phyloP scores from a whole-genome alignment of 2,329 filamentous ascomycete species.

The Paraconiothyrium brasiliense region DNA sequence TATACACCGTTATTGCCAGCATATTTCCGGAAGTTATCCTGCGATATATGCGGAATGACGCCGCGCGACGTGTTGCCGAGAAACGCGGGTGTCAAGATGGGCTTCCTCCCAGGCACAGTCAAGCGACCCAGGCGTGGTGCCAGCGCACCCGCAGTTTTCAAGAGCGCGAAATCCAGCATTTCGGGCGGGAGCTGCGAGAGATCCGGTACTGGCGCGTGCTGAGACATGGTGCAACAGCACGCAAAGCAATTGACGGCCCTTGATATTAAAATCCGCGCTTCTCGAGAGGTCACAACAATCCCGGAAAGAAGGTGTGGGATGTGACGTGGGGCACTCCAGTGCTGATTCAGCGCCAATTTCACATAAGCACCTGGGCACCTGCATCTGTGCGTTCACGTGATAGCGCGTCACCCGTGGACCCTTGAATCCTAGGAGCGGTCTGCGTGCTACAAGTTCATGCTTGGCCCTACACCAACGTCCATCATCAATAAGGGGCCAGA shows the following conservation, averaged over 20 bases:
- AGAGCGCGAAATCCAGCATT: constrained; percentile 57
- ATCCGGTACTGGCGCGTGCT: constrained; percentile 18
- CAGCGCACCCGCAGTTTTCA: constrained; percentile 48
- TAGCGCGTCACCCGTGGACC: not conserved
- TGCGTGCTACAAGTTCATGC: too few relatives aligned
- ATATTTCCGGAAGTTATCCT: constrained; percentile 77
- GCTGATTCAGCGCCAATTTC: constrained; percentile 1
- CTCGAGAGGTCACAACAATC: not conserved
- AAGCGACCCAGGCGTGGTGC: constrained; percentile 75
- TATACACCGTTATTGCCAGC: constrained; percentile 76
- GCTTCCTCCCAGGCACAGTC: constrained; percentile 67
- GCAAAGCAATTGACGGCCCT: not conserved
- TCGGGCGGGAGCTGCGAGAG: constrained; percentile 45
- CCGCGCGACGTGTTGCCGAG: constrained; percentile 84
- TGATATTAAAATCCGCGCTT: not conserved
- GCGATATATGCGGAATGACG: constrained; percentile 85
- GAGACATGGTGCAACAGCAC: constrained; percentile 21
- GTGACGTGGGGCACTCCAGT: constrained; percentile 3
- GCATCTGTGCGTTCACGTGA: constrained; percentile 3
- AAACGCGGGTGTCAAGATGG: constrained; percentile 85
- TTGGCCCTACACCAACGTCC: too few relatives aligned
- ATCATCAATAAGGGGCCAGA: too few relatives aligned
- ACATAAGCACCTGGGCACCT: too few relatives aligned
- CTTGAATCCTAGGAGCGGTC: too few relatives aligned
- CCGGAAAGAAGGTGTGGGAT: not conserved